A percentile compares a stretch with the other conserved stretches of the same genome.
These are phyloP conservation scores for Coemansia sp. DNA, from an alignment of 192 early-diverging fungal species.

Conservation along the genomic window DNA sequence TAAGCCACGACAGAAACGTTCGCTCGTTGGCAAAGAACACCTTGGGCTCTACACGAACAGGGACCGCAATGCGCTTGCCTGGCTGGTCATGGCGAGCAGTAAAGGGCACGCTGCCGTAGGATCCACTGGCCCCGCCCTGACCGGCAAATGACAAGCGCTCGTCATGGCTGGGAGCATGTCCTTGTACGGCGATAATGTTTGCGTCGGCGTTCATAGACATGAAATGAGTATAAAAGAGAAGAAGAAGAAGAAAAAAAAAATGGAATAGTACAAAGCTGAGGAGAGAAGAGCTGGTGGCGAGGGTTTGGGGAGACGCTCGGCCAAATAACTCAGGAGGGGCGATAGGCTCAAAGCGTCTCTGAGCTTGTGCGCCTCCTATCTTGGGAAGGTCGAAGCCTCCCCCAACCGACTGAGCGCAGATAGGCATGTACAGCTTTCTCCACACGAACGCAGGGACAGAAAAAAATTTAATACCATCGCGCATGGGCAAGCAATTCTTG, in stretches of 20 bases:
- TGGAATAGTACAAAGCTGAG: not conserved
- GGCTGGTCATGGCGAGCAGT: constrained; percentile 30
- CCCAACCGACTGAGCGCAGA: constrained; percentile 2
- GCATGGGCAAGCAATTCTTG: not conserved
- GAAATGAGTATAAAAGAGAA: not conserved
- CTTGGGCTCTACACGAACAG: constrained; percentile 83
- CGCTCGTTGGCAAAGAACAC: constrained; percentile 95
- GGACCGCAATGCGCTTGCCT: constrained; percentile 69
- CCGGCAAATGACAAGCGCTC: constrained; percentile 1
- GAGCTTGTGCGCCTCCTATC: not conserved
- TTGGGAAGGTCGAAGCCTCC: not conserved
- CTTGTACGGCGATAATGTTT: constrained; percentile 51
- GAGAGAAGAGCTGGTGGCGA: constrained; percentile 8
- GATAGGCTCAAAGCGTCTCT: not conserved
- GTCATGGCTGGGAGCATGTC: constrained; percentile 24
- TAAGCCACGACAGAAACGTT: constrained; percentile 88
- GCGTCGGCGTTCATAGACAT: constrained; percentile 47
- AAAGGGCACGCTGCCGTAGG: constrained; percentile 44
- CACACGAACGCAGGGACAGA: not conserved
- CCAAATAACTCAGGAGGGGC: not conserved
- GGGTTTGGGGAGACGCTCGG: constrained; percentile 4
- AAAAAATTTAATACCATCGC: not conserved
- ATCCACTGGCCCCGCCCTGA: not conserved
- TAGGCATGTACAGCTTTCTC: not conserved
- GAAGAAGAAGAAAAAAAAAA: not conserved